A percentile compares a stretch with the other conserved stretches of the same genome.
These are phyloP conservation scores for Cicer bijugum DNA, from an alignment of 306 rosid species.

Conservation along the genomic window DNA sequence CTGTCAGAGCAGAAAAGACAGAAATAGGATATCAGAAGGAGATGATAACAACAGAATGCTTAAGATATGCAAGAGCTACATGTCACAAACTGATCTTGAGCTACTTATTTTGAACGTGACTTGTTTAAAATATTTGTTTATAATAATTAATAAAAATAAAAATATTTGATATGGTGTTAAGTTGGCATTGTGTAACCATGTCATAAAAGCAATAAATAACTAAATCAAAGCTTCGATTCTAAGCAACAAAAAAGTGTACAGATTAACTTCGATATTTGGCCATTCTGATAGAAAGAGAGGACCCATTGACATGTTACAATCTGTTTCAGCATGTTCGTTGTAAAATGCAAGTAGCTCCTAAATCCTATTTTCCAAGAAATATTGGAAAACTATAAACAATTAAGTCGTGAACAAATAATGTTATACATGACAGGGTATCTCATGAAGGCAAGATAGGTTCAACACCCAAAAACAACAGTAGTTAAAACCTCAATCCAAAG, in stretches of 20 bases:
- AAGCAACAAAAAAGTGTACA: slow-evolving; percentile 15
- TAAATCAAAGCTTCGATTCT: slow-evolving; percentile 22
- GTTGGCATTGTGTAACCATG: neutral
- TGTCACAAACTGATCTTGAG: neutral
- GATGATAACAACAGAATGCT: neutral
- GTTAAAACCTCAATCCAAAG: neutral
- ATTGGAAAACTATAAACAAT: neutral
- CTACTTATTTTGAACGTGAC: neutral
- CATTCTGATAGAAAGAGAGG: slow-evolving; percentile 16
- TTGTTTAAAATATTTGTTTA: neutral
- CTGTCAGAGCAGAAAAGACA: slow-evolving; percentile 40
- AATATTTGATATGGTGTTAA: neutral
- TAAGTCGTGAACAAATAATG: neutral
- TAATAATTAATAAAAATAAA: neutral
- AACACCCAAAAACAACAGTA: neutral
- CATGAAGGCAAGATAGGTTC: slow-evolving; percentile 1
- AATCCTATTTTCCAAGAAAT: slow-evolving; percentile 4
- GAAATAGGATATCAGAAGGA: slow-evolving; percentile 36
- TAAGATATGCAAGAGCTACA: neutral
- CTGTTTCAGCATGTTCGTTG: slow-evolving; percentile 10
- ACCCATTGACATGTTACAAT: slow-evolving; percentile 14
- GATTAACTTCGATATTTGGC: slow-evolving; percentile 7
- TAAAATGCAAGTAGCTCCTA: neutral
- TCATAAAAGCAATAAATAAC: slow-evolving; percentile 6
- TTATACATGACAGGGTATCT: slow-evolving; percentile 17